Percentiles rank a stretch among this genome's conserved stretches.
These are phyloP conservation scores for Phytopythium mirpurense DNA, from an alignment of 352 stramenopile species.

Conservation along the genomic window DNA sequence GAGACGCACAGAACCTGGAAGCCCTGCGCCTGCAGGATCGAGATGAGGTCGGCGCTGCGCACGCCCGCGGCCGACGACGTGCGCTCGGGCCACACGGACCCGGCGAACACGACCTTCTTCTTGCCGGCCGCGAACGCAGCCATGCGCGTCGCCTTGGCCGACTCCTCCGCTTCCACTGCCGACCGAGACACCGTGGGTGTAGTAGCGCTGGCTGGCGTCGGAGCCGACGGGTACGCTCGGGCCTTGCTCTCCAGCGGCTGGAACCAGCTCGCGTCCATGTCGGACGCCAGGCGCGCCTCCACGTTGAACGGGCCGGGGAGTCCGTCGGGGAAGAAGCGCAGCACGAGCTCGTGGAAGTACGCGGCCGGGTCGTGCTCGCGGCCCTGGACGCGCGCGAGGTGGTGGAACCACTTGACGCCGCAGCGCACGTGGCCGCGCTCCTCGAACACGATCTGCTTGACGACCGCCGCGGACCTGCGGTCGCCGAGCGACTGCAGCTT, in stretches of 20 bases:
- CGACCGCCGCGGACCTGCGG: conserved; percentile 51
- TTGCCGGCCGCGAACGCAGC: conserved; percentile 47
- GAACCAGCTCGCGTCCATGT: conserved; percentile 77
- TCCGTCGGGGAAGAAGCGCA: conserved; percentile 72
- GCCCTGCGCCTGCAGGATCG: conserved; percentile 50
- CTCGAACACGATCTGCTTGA: conserved; percentile 76
- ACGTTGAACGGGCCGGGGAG: conserved; percentile 77
- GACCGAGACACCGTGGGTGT: no score
- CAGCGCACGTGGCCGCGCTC: conserved; percentile 70
- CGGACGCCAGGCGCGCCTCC: conserved; percentile 49
- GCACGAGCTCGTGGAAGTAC: conserved; percentile 81
- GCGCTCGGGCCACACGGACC: conserved; percentile 81
- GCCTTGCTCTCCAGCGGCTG: conserved; percentile 47
- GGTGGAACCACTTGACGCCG: conserved; percentile 80
- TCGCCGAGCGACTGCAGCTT: conserved; percentile 68
- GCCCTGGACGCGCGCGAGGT: conserved; percentile 31
- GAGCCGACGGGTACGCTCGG: conserved; percentile 9
- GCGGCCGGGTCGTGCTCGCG: conserved; percentile 36
- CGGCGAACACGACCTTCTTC: conserved; percentile 63
- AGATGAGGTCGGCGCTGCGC: conserved; percentile 72
- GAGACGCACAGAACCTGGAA: conserved; percentile 74
- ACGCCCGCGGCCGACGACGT: conserved; percentile 87
- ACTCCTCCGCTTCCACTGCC: background rate
- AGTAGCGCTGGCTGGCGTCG: no score
- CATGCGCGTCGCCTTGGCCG: conserved; percentile 23